Evolutionary conservation across 1,284 basidiomycete genomes (phyloP).

Genomic region (Ceratobasidium papillatum): DNA sequence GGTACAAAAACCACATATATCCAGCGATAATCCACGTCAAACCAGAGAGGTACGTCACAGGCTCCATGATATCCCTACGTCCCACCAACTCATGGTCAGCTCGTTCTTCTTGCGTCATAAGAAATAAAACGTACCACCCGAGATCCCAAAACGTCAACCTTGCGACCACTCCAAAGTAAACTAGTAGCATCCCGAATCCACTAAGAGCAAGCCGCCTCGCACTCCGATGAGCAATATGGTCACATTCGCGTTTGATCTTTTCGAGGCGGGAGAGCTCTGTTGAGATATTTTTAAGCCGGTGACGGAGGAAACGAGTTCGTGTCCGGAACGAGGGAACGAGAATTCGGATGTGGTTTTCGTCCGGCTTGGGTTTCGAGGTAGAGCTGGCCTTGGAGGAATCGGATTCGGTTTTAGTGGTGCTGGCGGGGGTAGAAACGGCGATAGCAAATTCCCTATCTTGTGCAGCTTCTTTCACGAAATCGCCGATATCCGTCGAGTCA

Average conservation of each 20-base stretch:
- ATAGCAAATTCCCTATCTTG: slow-evolving; percentile 65
- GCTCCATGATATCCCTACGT: slow-evolving; percentile 73
- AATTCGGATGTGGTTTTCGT: slow-evolving; percentile 57
- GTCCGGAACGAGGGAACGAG: slow-evolving; percentile 70
- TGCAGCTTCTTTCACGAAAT: slow-evolving; percentile 72
- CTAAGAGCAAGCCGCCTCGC: slow-evolving; percentile 65
- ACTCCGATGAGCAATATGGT: slow-evolving; percentile 64
- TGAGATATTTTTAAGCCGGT: slow-evolving; percentile 52
- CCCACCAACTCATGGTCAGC: slow-evolving; percentile 49
- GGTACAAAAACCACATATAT: slow-evolving; percentile 60
- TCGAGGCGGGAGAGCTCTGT: slow-evolving; percentile 50
- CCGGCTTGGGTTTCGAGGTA: too few species aligned
- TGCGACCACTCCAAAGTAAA: slow-evolving; percentile 70
- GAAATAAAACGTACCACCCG: slow-evolving; percentile 57
- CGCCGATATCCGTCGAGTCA: slow-evolving; percentile 71
- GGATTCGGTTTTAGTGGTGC: not conserved
- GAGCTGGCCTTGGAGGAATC: slow-evolving; percentile 29
- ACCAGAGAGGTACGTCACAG: slow-evolving; percentile 70
- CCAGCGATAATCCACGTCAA: slow-evolving; percentile 67
- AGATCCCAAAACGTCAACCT: slow-evolving; percentile 71
- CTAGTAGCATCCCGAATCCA: slow-evolving; percentile 66
- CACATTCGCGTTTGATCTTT: slow-evolving; percentile 60
- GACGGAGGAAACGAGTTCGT: slow-evolving; percentile 63
- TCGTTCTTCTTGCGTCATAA: not conserved
- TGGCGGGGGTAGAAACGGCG: slow-evolving; percentile 53